phyloP scores from a whole-genome alignment of 768 basidiomycete species.

The Leucosporidium yakuticum region DNA sequence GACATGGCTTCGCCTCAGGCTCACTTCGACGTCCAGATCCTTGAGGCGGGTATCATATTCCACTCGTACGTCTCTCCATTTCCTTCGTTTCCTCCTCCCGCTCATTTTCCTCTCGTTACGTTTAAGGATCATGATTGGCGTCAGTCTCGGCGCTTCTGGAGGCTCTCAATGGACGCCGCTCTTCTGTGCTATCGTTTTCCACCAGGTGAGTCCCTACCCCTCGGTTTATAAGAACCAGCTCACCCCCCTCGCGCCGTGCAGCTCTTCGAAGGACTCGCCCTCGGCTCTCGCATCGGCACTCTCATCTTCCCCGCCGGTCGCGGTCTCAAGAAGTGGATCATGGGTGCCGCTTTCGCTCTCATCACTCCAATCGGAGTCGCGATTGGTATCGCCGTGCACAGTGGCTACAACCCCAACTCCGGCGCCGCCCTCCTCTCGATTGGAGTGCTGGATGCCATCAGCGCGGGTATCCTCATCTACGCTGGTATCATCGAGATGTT shows the following conservation, averaged over 20 bases:
- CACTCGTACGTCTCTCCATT: slow-evolving; percentile 29
- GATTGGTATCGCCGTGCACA: slow-evolving; percentile 42
- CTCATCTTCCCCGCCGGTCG: slow-evolving; percentile 21
- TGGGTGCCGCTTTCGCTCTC: slow-evolving; percentile 31
- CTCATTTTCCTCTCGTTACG: too few relatives aligned
- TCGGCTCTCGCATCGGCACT: slow-evolving; percentile 39
- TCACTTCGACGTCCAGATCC: slow-evolving; percentile 39
- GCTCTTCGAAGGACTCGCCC: slow-evolving; percentile 40
- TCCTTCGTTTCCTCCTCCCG: too few relatives aligned
- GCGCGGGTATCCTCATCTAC: slow-evolving; percentile 42
- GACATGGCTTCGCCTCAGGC: slow-evolving; percentile 23
- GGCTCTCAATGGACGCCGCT: slow-evolving; percentile 42
- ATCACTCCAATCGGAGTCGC: slow-evolving; percentile 42
- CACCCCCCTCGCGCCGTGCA: slow-evolving; percentile 13
- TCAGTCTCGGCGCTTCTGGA: slow-evolving; percentile 38
- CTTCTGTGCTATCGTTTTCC: slow-evolving; percentile 42
- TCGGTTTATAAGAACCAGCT: too few relatives aligned
- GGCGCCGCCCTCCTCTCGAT: slow-evolving; percentile 38
- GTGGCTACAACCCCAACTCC: slow-evolving; percentile 39
- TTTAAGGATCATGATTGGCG: slow-evolving; percentile 44
- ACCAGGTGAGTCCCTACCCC: slow-evolving; percentile 4
- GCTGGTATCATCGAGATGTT: slow-evolving; percentile 32
- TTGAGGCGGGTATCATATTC: slow-evolving; percentile 40
- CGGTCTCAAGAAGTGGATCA: slow-evolving; percentile 31
- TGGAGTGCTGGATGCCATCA: slow-evolving; percentile 42